Conservation (phyloP, 495 filamentous ascomycete species). For the Neurospora hispaniola region DNA sequence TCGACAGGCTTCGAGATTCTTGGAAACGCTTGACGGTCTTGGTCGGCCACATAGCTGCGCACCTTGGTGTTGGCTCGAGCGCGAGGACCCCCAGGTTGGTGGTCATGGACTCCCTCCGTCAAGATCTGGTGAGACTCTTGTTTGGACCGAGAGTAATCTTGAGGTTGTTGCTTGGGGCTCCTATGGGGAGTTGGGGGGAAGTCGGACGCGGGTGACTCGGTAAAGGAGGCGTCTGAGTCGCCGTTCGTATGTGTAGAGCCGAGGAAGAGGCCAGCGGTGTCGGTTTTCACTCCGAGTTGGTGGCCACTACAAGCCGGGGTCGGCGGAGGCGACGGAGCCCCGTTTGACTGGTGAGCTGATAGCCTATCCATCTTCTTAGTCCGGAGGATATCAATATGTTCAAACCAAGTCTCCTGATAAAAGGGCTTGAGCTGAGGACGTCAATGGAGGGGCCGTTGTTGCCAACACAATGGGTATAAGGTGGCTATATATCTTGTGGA, state of each 20-base stretch:
- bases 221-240: neutral
- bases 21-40: conserved; percentile 30
- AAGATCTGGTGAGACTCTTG: conserved; percentile 7
- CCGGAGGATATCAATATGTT: neutral
- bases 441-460: neutral
- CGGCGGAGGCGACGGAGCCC: conserved; percentile 16
- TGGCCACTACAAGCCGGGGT: conserved; percentile 10
- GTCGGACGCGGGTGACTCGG: conserved; percentile 6
- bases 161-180: conserved; percentile 1
- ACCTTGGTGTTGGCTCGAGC: conserved; percentile 25
- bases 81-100: conserved; percentile 24
- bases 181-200: neutral
- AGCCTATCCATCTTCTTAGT: neutral
- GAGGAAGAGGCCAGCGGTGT: conserved; percentile 6
- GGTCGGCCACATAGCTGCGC: conserved; percentile 33
- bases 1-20: conserved; percentile 46
- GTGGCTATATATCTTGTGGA: neutral
- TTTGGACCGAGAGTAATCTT: neutral
- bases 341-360: conserved; percentile 6
- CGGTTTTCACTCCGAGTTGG: neutral
- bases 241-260: neutral
- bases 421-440: neutral
- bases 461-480: neutral
- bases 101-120: conserved; percentile 10
- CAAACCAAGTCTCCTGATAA: neutral